Evolutionary conservation across 192 early-diverging fungal species (phyloP).

Genomic region (Coemansia javaensis): DNA sequence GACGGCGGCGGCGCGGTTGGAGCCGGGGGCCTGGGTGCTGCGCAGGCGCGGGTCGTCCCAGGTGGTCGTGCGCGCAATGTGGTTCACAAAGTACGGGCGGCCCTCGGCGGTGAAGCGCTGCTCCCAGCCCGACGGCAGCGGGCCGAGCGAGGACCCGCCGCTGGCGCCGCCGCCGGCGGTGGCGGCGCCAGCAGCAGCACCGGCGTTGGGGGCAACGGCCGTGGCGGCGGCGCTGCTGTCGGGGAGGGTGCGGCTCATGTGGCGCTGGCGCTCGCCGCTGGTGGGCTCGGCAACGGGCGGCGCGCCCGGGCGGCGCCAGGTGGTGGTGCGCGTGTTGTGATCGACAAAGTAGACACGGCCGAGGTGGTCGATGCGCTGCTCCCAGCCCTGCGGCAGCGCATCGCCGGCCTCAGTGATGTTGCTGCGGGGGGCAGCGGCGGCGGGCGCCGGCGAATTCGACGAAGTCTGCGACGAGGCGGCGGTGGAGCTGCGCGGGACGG

Average conservation of each 20-base stretch:
- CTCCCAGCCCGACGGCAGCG: slow-evolving; percentile 82
- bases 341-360: slow-evolving; percentile 97
- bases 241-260: slow-evolving; percentile 79
- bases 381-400: slow-evolving; percentile 73
- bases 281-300: slow-evolving; percentile 45
- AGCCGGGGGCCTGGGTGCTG: slow-evolving; percentile 25
- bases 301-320: slow-evolving; percentile 67
- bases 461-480: slow-evolving; percentile 5
- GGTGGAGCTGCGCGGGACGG: slow-evolving; percentile 12
- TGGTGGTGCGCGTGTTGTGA: slow-evolving; percentile 93
- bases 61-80: slow-evolving; percentile 83
- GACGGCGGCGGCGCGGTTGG: slow-evolving; percentile 37
- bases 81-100: slow-evolving; percentile 86
- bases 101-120: slow-evolving; percentile 74
- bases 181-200: neutral
- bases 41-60: slow-evolving; percentile 82
- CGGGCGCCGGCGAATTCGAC: neutral
- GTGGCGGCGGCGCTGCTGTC: slow-evolving; percentile 40
- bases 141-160: slow-evolving; percentile 53
- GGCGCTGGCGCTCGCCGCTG: slow-evolving; percentile 68
- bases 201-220: slow-evolving; percentile 5
- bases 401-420: slow-evolving; percentile 25
- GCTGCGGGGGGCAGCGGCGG: slow-evolving; percentile 2
- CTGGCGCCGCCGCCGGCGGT: slow-evolving; percentile 5
- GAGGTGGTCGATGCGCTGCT: slow-evolving; percentile 88